phyloP scores from a whole-genome alignment of 371 early-diverging fungal species.

The Syncephalastrum monosporum region DNA sequence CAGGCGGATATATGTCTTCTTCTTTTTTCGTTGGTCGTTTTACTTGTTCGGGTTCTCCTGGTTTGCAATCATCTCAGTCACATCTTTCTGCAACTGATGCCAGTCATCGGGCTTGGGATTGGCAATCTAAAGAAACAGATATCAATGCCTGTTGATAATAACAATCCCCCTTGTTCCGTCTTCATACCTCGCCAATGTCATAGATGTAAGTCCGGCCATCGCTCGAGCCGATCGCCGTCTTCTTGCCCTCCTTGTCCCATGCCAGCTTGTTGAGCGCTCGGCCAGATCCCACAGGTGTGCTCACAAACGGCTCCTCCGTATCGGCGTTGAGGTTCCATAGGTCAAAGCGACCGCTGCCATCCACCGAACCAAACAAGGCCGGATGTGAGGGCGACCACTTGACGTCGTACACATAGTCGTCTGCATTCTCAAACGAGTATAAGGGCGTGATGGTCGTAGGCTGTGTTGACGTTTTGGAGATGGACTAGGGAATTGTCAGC shows the following conservation, averaged over 20 bases:
- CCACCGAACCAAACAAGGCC: slow-evolving; percentile 88
- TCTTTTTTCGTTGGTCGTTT: neutral
- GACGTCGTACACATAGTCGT: slow-evolving; percentile 95
- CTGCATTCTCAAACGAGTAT: slow-evolving; percentile 87
- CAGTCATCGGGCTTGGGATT: slow-evolving; percentile 67
- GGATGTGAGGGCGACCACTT: slow-evolving; percentile 96
- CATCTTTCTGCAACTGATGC: slow-evolving; percentile 64
- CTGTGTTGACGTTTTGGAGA: slow-evolving; percentile 62
- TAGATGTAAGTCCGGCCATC: slow-evolving; percentile 89
- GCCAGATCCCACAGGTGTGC: slow-evolving; percentile 64
- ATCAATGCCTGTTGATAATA: neutral
- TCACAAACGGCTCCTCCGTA: slow-evolving; percentile 77
- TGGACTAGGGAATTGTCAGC: slow-evolving; percentile 33
- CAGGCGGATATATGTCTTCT: too few relatives aligned
- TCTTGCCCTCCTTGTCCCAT: slow-evolving; percentile 89
- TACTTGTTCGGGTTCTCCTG: slow-evolving; percentile 41
- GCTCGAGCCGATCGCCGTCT: slow-evolving; percentile 80
- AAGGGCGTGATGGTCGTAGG: slow-evolving; percentile 67
- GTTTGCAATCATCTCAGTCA: slow-evolving; percentile 64
- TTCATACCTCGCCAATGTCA: slow-evolving; percentile 84
- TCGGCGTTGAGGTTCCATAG: slow-evolving; percentile 92
- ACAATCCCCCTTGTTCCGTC: too few relatives aligned
- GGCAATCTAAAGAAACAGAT: slow-evolving; percentile 43
- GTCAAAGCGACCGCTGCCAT: slow-evolving; percentile 87
- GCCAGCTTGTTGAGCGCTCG: slow-evolving; percentile 90